Evolutionary conservation across 306 rosid genomes (phyloP).

Genomic region (Cicer yamashitae): DNA sequence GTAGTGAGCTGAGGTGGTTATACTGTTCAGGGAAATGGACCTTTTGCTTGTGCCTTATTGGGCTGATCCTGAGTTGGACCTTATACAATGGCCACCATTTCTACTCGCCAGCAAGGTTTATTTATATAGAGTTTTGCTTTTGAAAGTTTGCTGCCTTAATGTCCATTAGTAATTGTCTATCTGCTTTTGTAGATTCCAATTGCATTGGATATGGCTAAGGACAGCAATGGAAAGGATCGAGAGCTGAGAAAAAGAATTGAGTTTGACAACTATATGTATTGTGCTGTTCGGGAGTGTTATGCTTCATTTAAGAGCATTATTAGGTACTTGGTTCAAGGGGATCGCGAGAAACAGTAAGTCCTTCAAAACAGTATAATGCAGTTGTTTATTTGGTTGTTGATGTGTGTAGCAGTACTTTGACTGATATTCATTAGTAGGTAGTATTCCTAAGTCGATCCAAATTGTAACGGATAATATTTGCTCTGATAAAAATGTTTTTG

Average conservation of each 20-base stretch:
- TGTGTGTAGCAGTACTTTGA: slow-evolving; percentile 35
- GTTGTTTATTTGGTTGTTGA: slow-evolving; percentile 22
- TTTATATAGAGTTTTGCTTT: slow-evolving; percentile 10
- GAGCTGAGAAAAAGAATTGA: slow-evolving; percentile 86
- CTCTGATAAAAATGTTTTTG: background rate
- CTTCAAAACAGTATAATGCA: slow-evolving; percentile 10
- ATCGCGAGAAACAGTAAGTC: slow-evolving; percentile 76
- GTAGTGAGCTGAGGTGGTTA: slow-evolving; percentile 42
- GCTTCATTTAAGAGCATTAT: slow-evolving; percentile 86
- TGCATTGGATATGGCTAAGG: slow-evolving; percentile 98
- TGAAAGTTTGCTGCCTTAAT: slow-evolving; percentile 32
- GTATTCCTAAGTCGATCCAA: slow-evolving; percentile 1
- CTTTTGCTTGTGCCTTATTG: slow-evolving; percentile 98
- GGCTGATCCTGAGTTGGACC: slow-evolving; percentile 89
- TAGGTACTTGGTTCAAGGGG: slow-evolving; percentile 75
- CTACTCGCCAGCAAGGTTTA: slow-evolving; percentile 97
- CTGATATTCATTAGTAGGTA: slow-evolving; percentile 5
- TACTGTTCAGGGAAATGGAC: slow-evolving; percentile 78
- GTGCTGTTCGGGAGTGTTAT: slow-evolving; percentile 95
- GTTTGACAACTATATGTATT: slow-evolving; percentile 77
- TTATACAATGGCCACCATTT: slow-evolving; percentile 97
- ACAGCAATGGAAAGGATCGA: slow-evolving; percentile 94
- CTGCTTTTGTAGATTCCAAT: slow-evolving; percentile 76
- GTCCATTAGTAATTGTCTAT: slow-evolving; percentile 31
- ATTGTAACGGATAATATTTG: background rate